These are phyloP conservation scores for Puccinia sorghi DNA, from an alignment of 1,284 basidiomycete species.

Conservation along the genomic window DNA sequence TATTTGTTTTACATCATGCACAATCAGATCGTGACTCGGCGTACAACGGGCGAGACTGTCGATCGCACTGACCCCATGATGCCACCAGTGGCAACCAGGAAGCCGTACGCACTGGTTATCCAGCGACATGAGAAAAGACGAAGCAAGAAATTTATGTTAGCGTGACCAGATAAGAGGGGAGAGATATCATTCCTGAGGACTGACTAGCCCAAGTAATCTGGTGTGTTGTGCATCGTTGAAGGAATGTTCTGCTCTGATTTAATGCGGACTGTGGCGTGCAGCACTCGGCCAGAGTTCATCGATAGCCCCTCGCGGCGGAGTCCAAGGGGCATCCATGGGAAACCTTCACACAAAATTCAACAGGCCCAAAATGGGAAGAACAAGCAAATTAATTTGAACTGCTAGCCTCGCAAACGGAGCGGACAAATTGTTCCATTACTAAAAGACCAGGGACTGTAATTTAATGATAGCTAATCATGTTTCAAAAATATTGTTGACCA, in stretches of 20 bases:
- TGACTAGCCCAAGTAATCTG: conserved; percentile 16
- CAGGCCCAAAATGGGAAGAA: too few relatives aligned
- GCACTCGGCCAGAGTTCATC: too few relatives aligned
- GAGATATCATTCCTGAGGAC: background rate
- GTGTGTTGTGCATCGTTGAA: background rate
- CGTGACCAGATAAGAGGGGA: background rate
- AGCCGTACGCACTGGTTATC: conserved; percentile 32
- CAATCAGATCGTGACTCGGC: background rate
- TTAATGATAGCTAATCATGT: too few relatives aligned
- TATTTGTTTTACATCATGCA: background rate
- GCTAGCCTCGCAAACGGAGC: too few relatives aligned
- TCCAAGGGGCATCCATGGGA: too few relatives aligned
- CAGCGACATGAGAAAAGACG: background rate
- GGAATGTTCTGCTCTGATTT: background rate
- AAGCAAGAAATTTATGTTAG: background rate
- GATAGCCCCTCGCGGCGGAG: too few relatives aligned
- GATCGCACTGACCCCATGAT: conserved; percentile 28
- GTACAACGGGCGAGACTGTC: background rate
- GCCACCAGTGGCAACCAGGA: conserved; percentile 33
- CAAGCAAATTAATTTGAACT: too few relatives aligned
- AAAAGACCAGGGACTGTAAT: too few relatives aligned
- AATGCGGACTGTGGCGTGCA: too few relatives aligned
- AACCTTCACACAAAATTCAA: too few relatives aligned
- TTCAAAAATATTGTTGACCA: too few relatives aligned
- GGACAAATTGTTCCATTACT: too few relatives aligned